Evolutionary conservation across 495 filamentous ascomycete genomes (phyloP), one percentile per base, ranked within the genome.

Genomic region (Melanomma pulvis-pyrius): DNA sequence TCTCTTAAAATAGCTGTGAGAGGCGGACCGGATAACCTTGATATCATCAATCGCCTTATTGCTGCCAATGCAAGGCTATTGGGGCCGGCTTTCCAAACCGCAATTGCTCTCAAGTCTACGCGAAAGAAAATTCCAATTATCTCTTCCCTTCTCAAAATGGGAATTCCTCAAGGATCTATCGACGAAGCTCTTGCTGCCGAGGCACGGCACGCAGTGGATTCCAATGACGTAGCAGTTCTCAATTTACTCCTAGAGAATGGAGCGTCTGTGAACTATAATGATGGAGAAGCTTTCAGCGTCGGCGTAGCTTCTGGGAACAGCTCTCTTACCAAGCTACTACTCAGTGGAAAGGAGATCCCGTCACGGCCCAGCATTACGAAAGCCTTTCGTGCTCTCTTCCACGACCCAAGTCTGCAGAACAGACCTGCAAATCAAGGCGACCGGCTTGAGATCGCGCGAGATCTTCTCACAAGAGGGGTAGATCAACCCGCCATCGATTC

Each of bases 401-500:
- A 67, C 15, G 44, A 67, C 22, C 17, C 32, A 4, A 28, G 6
- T 32, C 9, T 30, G n/a, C 21, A 25, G 1, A 2, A 49, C 17
- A 51, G 19, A 15, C 49, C 22, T 28, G 17, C 0, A 1, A n/a
- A 6, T 1, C 9, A 25, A n/a, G 19, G 39, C 25, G 39, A 30
- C n/a, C 12, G 4, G n/a, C 2, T 54, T 26, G 25, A 52, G 21
- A 53, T 70, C 21, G 52, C 57, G 28, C 22, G 24, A 51, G 41
- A 66, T 13, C 58, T 70, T 11, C 58, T 70, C 15, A 2, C 17
- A 22, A 21, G 28, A 13, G 63, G 57, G 13, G 68, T 70, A 9
- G 62, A 70, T 2, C 68, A 70, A 63, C 52, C 58, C 1, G 57
- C 63, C 21, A 67, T 70, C 22, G 62, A 70, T 26, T 65, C 51